Conservation (phyloP, 768 basidiomycete genomes). For the Podaxis mareebaensis region DNA sequence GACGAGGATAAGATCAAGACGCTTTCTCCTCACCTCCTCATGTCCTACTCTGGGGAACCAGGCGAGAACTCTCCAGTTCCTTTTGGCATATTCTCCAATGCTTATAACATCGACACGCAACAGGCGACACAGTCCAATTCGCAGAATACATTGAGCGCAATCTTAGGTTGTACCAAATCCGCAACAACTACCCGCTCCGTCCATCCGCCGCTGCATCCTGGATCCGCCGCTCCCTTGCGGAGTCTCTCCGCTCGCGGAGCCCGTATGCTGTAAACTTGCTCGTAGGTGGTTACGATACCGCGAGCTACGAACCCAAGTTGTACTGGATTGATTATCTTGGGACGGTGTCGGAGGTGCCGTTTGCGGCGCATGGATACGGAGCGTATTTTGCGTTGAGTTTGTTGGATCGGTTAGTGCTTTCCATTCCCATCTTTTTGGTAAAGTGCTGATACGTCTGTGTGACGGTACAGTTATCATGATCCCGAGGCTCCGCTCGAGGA, state of each 20-base stretch:
- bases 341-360: conserved; percentile 85
- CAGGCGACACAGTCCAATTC: conserved; percentile 96
- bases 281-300: conserved; percentile 88
- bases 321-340: conserved; percentile 99
- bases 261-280: conserved; percentile 94
- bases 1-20: conserved; percentile 97
- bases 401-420: conserved; percentile 73
- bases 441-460: conserved; percentile 5
- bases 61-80: conserved; percentile 40
- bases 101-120: not conserved
- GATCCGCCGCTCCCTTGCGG: conserved; percentile 89
- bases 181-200: conserved; percentile 86
- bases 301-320: conserved; percentile 68
- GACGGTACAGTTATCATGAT: conserved; percentile 74
- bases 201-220: conserved; percentile 92
- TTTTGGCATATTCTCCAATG: conserved; percentile 2
- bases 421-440: not conserved
- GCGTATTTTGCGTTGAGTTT: conserved; percentile 91
- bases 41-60: conserved; percentile 95
- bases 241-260: conserved; percentile 82
- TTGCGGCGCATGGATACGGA: conserved; percentile 95
- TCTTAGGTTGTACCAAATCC: conserved; percentile 93
- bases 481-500: conserved; percentile 85
- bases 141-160: conserved; percentile 96
- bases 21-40: conserved; percentile 86